These are phyloP conservation scores for Tetrapisispora nanseiensis DNA, from an alignment of 805 yeast genomes.

Conservation along the genomic window DNA sequence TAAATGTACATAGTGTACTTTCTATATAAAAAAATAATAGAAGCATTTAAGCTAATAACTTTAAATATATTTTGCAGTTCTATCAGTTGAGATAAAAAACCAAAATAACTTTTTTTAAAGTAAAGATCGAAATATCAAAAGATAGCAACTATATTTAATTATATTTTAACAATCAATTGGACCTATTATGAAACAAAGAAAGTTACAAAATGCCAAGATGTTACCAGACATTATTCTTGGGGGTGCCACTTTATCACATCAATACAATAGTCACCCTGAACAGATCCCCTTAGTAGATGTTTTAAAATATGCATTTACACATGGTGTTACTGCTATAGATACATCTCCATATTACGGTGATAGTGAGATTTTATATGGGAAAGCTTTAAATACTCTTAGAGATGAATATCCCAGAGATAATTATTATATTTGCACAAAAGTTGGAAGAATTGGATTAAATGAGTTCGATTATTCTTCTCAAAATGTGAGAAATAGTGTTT, in stretches of 20 bases:
- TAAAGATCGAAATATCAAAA: too few species aligned
- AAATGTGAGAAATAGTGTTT: slow-evolving; percentile 51
- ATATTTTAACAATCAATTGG: neutral
- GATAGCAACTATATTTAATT: too few species aligned
- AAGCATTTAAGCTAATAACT: too few species aligned
- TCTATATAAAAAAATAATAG: too few species aligned
- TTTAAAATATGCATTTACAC: slow-evolving; percentile 46
- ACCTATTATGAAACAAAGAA: neutral
- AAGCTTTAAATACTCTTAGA: slow-evolving; percentile 39
- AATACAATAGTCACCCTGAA: slow-evolving; percentile 63
- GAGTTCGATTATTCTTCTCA: slow-evolving; percentile 66
- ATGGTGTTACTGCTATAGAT: slow-evolving; percentile 72
- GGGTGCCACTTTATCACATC: slow-evolving; percentile 80
- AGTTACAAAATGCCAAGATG: neutral
- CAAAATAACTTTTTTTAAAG: too few species aligned
- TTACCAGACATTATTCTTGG: slow-evolving; percentile 49
- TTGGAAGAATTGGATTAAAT: slow-evolving; percentile 57
- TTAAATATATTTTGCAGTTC: too few species aligned
- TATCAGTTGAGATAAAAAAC: too few species aligned
- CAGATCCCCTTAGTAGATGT: slow-evolving; percentile 49
- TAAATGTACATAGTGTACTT: too few species aligned
- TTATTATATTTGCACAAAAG: slow-evolving; percentile 73
- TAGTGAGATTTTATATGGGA: slow-evolving; percentile 66
- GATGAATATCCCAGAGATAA: slow-evolving; percentile 43
- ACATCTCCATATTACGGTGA: slow-evolving; percentile 93